phyloP scores from a whole-genome alignment of 2,329 filamentous ascomycete genomes.

The Cytospora chrysosperma region DNA sequence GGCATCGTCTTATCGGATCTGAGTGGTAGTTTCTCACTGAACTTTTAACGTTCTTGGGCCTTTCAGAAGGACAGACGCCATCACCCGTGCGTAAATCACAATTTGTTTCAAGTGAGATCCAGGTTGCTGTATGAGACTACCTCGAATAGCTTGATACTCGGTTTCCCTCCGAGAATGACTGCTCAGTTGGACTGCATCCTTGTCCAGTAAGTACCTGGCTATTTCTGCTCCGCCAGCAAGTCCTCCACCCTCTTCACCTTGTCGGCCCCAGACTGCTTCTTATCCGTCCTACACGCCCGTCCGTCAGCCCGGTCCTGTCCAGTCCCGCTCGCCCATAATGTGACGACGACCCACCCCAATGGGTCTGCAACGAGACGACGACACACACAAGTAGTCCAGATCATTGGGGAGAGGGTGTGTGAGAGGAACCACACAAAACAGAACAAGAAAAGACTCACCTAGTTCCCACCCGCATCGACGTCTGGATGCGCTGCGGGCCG shows the following conservation, averaged over 20 bases:
- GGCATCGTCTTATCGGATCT: not conserved
- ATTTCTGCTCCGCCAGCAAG: slow-evolving; percentile 40
- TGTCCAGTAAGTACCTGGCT: not conserved
- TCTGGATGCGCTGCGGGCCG: slow-evolving; percentile 82
- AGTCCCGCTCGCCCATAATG: too few species aligned
- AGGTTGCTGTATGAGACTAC: not conserved
- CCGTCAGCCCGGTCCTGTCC: not conserved
- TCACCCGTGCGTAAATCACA: not conserved
- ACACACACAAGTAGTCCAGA: too few species aligned
- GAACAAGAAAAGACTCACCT: too few species aligned
- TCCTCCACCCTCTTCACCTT: slow-evolving; percentile 67
- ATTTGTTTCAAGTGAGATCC: not conserved
- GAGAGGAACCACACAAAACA: too few species aligned
- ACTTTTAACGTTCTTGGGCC: not conserved
- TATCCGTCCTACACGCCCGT: slow-evolving; percentile 69
- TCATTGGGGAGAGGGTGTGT: too few species aligned
- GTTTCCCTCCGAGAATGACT: too few species aligned
- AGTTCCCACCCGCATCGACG: slow-evolving; percentile 81
- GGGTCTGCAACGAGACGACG: too few species aligned
- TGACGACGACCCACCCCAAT: too few species aligned
- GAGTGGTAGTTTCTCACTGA: not conserved
- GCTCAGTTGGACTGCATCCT: not conserved
- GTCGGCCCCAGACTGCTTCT: slow-evolving; percentile 76
- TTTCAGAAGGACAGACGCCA: not conserved
- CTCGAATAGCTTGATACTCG: not conserved